Percentiles rank a stretch among this genome's conserved stretches.
Evolutionary conservation across 2,329 filamentous ascomycete species (phyloP).

Genomic region (Ceratocystiopsis sp.): DNA sequence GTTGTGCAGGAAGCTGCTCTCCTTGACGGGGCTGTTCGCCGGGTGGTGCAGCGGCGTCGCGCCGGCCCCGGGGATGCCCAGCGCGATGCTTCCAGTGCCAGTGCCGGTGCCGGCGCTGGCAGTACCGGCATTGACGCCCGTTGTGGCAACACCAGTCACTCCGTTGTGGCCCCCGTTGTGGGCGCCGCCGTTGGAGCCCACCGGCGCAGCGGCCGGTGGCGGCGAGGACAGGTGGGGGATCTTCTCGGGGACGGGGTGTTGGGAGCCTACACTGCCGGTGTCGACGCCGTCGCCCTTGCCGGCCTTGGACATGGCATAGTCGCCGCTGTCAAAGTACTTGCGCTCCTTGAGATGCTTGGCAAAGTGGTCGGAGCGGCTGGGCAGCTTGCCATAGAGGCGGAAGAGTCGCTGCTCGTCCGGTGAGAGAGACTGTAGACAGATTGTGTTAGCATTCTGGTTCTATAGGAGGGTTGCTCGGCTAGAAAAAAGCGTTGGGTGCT

Average conservation of each 20-base stretch:
- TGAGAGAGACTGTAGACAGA: slow-evolving; percentile 54
- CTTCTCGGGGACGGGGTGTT: slow-evolving; percentile 89
- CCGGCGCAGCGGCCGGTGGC: slow-evolving; percentile 20
- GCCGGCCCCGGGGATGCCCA: slow-evolving; percentile 24
- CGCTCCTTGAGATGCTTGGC: slow-evolving; percentile 98
- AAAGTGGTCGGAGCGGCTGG: slow-evolving; percentile 87
- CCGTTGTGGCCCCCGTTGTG: slow-evolving; percentile 8
- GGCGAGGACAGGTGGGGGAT: slow-evolving; percentile 77
- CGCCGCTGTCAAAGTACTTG: slow-evolving; percentile 95
- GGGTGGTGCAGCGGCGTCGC: slow-evolving; percentile 27
- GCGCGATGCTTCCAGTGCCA: slow-evolving; percentile 19
- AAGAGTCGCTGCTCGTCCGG: slow-evolving; percentile 94
- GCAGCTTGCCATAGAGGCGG: slow-evolving; percentile 93
- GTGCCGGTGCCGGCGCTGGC: slow-evolving; percentile 13
- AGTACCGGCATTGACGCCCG: slow-evolving; percentile 18
- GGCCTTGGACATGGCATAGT: slow-evolving; percentile 92
- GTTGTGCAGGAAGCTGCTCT: slow-evolving; percentile 71
- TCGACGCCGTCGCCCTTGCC: slow-evolving; percentile 91
- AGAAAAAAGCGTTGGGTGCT: background rate
- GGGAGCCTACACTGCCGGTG: slow-evolving; percentile 80
- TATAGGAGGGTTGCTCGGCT: too few relatives aligned
- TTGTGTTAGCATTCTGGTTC: background rate
- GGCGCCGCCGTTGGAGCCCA: slow-evolving; percentile 11
- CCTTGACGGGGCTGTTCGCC: slow-evolving; percentile 72
- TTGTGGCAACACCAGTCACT: slow-evolving; percentile 14